Conservation (phyloP, 192 early-diverging fungal species). For the Podila minutissima region DNA sequence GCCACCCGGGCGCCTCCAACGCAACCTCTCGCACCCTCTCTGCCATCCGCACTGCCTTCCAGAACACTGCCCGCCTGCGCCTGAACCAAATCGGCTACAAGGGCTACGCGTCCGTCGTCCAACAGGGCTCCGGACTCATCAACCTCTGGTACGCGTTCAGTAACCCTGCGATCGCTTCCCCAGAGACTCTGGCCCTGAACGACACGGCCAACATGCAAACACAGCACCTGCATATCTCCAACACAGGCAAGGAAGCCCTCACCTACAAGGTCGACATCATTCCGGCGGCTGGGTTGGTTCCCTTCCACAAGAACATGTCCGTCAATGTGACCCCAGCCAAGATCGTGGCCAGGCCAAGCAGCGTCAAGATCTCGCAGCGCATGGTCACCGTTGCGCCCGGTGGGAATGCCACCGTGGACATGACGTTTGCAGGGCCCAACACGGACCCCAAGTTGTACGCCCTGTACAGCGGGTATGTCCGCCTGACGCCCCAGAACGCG, state of each 20-base stretch:
- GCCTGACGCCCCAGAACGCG: neutral
- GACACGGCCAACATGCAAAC: slow-evolving; percentile 39
- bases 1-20: neutral
- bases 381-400: slow-evolving; percentile 29
- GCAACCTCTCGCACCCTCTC: neutral
- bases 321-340: neutral
- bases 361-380: neutral
- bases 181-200: slow-evolving; percentile 61
- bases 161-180: slow-evolving; percentile 58
- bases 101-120: slow-evolving; percentile 50
- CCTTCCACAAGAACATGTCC: neutral
- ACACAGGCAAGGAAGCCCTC: slow-evolving; percentile 12
- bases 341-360: neutral
- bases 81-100: neutral
- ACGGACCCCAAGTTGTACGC: slow-evolving; percentile 36
- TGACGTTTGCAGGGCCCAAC: slow-evolving; percentile 33
- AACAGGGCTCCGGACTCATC: slow-evolving; percentile 77
- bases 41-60: neutral
- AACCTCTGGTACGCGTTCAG: slow-evolving; percentile 66
- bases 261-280: slow-evolving; percentile 40
- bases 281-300: slow-evolving; percentile 12
- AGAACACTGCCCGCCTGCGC: neutral
- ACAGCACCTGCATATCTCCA: slow-evolving; percentile 41
- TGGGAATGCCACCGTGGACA: neutral
- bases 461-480: slow-evolving; percentile 1